These are phyloP conservation scores for Geoglossum cookeanum DNA, from an alignment of 2,329 filamentous ascomycete genomes.

Conservation along the genomic window DNA sequence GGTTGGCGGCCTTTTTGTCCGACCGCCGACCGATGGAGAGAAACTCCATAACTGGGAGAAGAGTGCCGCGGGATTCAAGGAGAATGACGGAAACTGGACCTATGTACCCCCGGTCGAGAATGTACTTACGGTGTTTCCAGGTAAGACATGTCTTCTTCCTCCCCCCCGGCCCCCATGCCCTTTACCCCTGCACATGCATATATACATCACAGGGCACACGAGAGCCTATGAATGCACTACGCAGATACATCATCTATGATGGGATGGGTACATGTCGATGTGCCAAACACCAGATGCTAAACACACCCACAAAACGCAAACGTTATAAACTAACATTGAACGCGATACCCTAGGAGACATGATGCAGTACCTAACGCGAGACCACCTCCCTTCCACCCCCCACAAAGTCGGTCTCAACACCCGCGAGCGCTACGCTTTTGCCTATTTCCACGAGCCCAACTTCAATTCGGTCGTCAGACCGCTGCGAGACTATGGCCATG, in stretches of 20 bases:
- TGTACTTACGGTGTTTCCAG: slow-evolving; percentile 31
- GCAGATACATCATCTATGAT: not conserved
- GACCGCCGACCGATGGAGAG: slow-evolving; percentile 24
- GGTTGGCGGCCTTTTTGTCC: slow-evolving; percentile 31
- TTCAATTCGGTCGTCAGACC: slow-evolving; percentile 28
- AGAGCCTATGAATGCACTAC: not conserved
- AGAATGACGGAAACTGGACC: slow-evolving; percentile 28
- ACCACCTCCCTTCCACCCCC: slow-evolving; percentile 26
- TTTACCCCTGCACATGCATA: not conserved
- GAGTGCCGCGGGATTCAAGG: slow-evolving; percentile 25
- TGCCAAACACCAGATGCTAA: too few relatives aligned
- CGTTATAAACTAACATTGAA: not conserved
- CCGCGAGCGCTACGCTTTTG: slow-evolving; percentile 28
- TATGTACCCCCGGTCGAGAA: slow-evolving; percentile 27
- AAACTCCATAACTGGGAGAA: slow-evolving; percentile 27
- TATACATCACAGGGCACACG: not conserved
- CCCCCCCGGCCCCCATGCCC: not conserved
- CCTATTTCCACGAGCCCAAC: slow-evolving; percentile 33
- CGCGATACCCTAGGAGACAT: slow-evolving; percentile 23
- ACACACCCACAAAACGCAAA: not conserved
- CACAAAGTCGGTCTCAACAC: slow-evolving; percentile 33
- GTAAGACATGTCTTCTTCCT: slow-evolving; percentile 11
- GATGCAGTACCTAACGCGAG: slow-evolving; percentile 32
- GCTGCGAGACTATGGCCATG: slow-evolving; percentile 18
- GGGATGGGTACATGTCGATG: not conserved